These are phyloP conservation scores for Pulveroboletus sp. DNA, from an alignment of 768 basidiomycete species.

Conservation along the genomic window DNA sequence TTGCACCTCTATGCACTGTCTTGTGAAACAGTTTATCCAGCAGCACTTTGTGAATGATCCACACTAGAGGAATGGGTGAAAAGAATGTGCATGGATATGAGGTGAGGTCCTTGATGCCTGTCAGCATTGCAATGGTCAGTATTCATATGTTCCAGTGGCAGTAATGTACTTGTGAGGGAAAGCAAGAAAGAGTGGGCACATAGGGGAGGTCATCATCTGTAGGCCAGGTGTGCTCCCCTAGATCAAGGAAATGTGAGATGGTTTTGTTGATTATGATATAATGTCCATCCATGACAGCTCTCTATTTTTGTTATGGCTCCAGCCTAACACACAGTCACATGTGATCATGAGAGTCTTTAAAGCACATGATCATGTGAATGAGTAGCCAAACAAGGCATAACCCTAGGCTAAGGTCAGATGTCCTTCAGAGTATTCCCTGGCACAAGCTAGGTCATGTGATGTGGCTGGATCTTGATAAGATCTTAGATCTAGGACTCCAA, in stretches of 20 bases:
- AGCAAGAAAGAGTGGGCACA: not conserved
- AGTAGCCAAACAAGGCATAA: too few species aligned
- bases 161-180: not conserved
- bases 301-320: too few species aligned
- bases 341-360: too few species aligned
- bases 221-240: slow-evolving; percentile 5
- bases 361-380: too few species aligned
- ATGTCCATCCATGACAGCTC: too few species aligned
- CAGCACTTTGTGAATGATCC: slow-evolving; percentile 19
- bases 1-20: slow-evolving; percentile 7
- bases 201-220: slow-evolving; percentile 4
- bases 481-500: too few species aligned
- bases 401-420: too few species aligned
- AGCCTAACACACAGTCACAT: too few species aligned
- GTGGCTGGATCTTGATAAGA: too few species aligned
- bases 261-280: too few species aligned
- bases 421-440: too few species aligned
- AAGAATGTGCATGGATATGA: slow-evolving; percentile 5
- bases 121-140: slow-evolving; percentile 19
- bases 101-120: not conserved
- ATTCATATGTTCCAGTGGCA: not conserved
- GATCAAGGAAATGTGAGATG: slow-evolving; percentile 20
- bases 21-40: slow-evolving; percentile 21
- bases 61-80: slow-evolving; percentile 17
- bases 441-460: too few species aligned